Conservation (phyloP, 768 basidiomycete species). For the Leccinum sublutescens region DNA sequence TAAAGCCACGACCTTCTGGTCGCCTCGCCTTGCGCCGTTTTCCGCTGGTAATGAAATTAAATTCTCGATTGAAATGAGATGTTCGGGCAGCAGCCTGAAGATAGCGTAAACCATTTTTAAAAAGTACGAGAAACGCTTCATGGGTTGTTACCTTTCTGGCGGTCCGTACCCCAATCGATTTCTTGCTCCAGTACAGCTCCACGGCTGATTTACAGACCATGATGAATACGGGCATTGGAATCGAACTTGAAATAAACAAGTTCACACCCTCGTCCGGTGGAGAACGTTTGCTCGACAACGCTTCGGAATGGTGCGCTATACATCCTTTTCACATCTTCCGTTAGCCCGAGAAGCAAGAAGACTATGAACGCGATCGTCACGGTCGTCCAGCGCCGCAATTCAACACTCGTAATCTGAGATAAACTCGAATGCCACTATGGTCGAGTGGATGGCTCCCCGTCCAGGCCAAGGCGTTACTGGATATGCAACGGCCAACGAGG, state of each 20-base stretch:
- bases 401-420: background rate
- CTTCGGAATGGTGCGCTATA: constrained; percentile 8
- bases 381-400: constrained; percentile 23
- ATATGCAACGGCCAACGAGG: background rate
- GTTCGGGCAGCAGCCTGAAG: background rate
- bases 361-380: constrained; percentile 12
- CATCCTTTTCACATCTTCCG: constrained; percentile 15
- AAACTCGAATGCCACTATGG: constrained; percentile 11
- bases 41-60: background rate
- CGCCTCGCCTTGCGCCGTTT: background rate
- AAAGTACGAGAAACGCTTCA: background rate
- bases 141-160: background rate
- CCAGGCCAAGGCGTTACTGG: constrained; percentile 21
- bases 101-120: background rate
- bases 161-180: background rate
- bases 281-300: background rate
- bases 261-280: constrained; percentile 1
- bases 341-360: constrained; percentile 19
- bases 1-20: background rate
- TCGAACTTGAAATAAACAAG: background rate
- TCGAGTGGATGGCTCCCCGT: constrained; percentile 17
- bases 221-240: background rate
- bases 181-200: background rate
- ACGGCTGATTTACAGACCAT: background rate
- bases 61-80: background rate